Evolutionary conservation across 2,329 filamentous ascomycete species (phyloP), one percentile per base, ranked within the genome.

Genomic region (Corinectria fuckeliana): DNA sequence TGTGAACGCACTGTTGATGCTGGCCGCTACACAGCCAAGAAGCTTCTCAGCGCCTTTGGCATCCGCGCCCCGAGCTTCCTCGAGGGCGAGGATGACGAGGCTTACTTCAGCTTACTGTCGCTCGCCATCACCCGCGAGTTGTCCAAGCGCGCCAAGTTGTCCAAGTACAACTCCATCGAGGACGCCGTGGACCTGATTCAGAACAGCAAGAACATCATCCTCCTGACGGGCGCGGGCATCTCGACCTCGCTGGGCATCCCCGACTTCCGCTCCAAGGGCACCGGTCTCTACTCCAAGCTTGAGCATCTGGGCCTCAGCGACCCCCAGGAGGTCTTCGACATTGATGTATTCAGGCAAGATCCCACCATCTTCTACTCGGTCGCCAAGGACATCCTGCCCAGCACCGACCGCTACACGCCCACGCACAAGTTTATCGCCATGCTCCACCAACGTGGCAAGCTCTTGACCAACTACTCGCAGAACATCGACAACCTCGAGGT

Each of bases 401-500:
- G 87, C 20, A 88, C 89, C 13, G 88, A 91, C 66, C 88, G 88
- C 69, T 96, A 88, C 80, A 93, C 94, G 1, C 93, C 94, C 0
- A 98, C 95, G 0, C 95, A 99, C 80, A 89, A 90, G 52, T 99
- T 99, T 79, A 96, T 99, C 71, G 87, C 88, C 30, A 83, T 97
- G 69, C 85, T 99, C 32, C 91, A 99, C 76, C 85, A 94, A 67
- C 91, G 93, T 75, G 88, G 86, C 65, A 97, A 97, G 76, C 85
- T 99, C 6, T 85, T 97, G 60, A 98, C 93, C 39, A 97, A 98
- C 78, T 99, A 97, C 80, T 96, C 95, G 0, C 95, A 99, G 75
- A 99, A 99, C 76, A 98, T 99, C 71, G 95, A 99, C 80, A 97
- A 97, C 69, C 88, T 97, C 50, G 94, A 99, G 76, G 85, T 88